Evolutionary conservation across 805 yeast genomes (phyloP).

Genomic region (Yamadazyma philogaea): DNA sequence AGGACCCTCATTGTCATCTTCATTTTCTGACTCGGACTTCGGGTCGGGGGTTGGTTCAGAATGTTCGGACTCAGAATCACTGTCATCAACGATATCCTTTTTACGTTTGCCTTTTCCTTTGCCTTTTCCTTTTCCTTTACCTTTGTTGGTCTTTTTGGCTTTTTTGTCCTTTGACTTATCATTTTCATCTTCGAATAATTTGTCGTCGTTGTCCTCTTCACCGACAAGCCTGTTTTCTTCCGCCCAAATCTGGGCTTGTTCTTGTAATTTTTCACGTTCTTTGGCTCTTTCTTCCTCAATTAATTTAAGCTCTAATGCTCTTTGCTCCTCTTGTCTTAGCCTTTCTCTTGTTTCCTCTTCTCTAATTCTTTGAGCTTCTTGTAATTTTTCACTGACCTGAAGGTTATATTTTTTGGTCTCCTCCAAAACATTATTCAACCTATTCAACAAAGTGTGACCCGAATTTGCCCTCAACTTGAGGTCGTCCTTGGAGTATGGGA

Average conservation of each 20-base stretch:
- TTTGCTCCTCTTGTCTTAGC: conserved; percentile 37
- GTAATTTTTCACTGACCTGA: conserved; percentile 56
- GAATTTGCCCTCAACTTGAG: conserved; percentile 81
- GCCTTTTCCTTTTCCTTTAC: conserved; percentile 18
- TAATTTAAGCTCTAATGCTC: conserved; percentile 41
- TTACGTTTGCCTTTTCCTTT: conserved; percentile 17
- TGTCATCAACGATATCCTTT: conserved; percentile 33
- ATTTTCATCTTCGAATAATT: conserved; percentile 35
- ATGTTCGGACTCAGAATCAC: conserved; percentile 19
- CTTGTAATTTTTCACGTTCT: conserved; percentile 48
- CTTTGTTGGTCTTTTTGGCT: conserved; percentile 28
- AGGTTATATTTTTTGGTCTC: conserved; percentile 71
- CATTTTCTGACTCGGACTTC: conserved; percentile 22
- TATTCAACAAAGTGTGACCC: conserved; percentile 74
- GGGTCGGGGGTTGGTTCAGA: conserved; percentile 14
- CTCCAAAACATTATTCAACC: conserved; percentile 64
- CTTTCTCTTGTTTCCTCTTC: conserved; percentile 51
- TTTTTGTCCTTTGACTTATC: conserved; percentile 22
- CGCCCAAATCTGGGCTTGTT: conserved; percentile 51
- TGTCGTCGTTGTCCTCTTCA: conserved; percentile 37
- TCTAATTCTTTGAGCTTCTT: conserved; percentile 65
- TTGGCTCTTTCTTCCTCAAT: conserved; percentile 43
- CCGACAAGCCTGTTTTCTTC: conserved; percentile 37
- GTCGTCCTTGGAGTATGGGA: conserved; percentile 79
- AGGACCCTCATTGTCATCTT: conserved; percentile 27